Conservation (phyloP, 2,329 filamentous ascomycete genomes). For the Colletotrichum sidae region DNA sequence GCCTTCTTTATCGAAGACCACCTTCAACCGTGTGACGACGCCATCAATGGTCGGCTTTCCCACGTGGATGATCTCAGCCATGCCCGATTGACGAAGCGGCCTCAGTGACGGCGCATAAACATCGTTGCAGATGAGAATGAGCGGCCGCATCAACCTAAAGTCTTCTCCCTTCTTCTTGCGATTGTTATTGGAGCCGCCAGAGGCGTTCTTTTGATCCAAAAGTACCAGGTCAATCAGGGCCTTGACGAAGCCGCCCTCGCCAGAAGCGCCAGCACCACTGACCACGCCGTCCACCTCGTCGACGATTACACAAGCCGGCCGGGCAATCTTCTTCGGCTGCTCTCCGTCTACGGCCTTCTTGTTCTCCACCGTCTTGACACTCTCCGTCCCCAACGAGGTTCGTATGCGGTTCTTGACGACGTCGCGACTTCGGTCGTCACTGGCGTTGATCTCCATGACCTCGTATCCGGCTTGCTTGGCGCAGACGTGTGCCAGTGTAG, state of each 20-base stretch:
- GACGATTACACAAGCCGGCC: conserved; percentile 91
- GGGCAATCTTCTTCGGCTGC: conserved; percentile 75
- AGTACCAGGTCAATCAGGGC: conserved; percentile 91
- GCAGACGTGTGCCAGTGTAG: conserved; percentile 94
- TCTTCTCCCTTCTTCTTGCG: conserved; percentile 80
- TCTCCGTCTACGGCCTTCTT: conserved; percentile 63
- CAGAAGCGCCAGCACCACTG: conserved; percentile 78
- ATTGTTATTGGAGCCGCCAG: conserved; percentile 44
- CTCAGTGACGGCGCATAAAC: conserved; percentile 92
- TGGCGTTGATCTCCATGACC: conserved; percentile 96
- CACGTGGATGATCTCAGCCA: conserved; percentile 92
- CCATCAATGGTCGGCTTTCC: conserved; percentile 90
- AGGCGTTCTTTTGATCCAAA: conserved; percentile 82
- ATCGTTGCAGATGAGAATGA: conserved; percentile 97
- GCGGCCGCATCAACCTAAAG: conserved; percentile 86
- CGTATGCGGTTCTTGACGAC: conserved; percentile 92
- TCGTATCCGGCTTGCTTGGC: conserved; percentile 96
- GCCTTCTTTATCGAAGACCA: conserved; percentile 88
- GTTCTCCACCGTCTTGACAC: conserved; percentile 81
- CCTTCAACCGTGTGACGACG: conserved; percentile 83
- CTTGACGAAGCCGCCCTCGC: conserved; percentile 95
- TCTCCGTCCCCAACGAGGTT: conserved; percentile 93
- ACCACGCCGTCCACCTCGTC: conserved; percentile 98
- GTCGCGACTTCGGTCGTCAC: conserved; percentile 89
- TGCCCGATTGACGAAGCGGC: conserved; percentile 83